phyloP scores from a whole-genome alignment of 2,329 filamentous ascomycete species.

The Leptographium radiaticola region DNA sequence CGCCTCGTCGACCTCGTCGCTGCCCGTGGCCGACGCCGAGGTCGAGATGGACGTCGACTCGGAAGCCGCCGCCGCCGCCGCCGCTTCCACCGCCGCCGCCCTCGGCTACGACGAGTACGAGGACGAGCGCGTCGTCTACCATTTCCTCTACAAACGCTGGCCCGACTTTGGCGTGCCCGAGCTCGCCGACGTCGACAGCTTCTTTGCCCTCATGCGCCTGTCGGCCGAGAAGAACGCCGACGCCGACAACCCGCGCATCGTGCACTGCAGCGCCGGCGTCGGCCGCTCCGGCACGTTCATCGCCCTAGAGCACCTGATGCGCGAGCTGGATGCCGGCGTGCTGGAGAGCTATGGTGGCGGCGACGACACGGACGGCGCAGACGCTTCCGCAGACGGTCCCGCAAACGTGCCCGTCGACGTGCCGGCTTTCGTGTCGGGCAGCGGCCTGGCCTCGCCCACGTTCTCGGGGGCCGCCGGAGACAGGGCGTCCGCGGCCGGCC shows the following conservation, averaged over 20 bases:
- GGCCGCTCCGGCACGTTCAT: constrained; percentile 94
- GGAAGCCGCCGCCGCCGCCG: not conserved
- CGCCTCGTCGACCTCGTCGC: not conserved
- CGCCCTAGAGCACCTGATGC: constrained; percentile 79
- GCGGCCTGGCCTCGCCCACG: no score
- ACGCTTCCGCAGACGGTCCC: not conserved
- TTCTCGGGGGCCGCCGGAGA: no score
- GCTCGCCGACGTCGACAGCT: constrained; percentile 50
- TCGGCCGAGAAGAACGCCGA: constrained; percentile 45
- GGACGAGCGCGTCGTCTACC: constrained; percentile 58
- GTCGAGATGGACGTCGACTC: not conserved
- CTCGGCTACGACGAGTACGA: constrained; percentile 17
- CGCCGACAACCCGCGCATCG: constrained; percentile 59
- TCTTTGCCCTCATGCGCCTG: constrained; percentile 56
- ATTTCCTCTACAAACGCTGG: constrained; percentile 79
- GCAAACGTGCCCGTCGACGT: not conserved
- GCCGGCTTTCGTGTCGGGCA: no score
- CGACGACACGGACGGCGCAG: constrained; percentile 2
- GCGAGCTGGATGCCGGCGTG: constrained; percentile 65
- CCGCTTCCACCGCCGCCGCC: no score
- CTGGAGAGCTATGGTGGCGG: constrained; percentile 35
- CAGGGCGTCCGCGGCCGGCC: no score
- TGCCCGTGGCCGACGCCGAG: not conserved
- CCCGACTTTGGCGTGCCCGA: constrained; percentile 79
- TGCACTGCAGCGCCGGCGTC: constrained; percentile 84